Conservation (phyloP, 805 yeast genomes). For the Grigorovia jiainica region DNA sequence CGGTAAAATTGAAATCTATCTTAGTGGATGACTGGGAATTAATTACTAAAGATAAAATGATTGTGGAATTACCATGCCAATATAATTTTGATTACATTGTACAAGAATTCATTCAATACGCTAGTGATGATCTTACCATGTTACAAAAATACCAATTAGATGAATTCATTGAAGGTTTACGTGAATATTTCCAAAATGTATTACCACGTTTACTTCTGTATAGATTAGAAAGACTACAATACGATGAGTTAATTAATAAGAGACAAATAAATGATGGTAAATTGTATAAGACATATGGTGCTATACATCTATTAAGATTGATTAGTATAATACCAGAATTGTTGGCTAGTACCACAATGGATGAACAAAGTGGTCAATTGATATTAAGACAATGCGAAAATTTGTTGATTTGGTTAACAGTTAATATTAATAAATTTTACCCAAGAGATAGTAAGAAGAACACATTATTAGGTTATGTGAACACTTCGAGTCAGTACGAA, state of each 20-base stretch:
- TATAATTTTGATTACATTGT: constrained; percentile 45
- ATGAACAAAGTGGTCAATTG: constrained; percentile 44
- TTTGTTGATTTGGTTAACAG: constrained; percentile 21
- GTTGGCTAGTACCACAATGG: constrained; percentile 74
- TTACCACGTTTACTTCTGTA: constrained; percentile 30
- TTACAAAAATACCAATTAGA: constrained; percentile 39
- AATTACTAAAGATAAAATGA: constrained; percentile 68
- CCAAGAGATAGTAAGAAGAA: constrained; percentile 1
- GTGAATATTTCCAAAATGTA: constrained; percentile 62
- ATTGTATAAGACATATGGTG: constrained; percentile 47
- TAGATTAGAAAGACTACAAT: constrained; percentile 25
- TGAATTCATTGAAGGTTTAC: constrained; percentile 66
- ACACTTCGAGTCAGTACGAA: constrained; percentile 29
- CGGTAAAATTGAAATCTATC: constrained; percentile 55
- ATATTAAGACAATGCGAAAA: constrained; percentile 23
- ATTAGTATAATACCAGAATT: constrained; percentile 74
- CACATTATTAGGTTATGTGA: constrained; percentile 16
- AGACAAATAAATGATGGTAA: constrained; percentile 6
- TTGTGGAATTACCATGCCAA: constrained; percentile 55
- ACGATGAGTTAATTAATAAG: constrained; percentile 14
- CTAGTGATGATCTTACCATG: constrained; percentile 14
- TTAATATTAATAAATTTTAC: constrained; percentile 11
- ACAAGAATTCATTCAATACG: constrained; percentile 8
- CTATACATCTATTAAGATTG: constrained; percentile 72
- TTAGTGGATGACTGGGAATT: constrained; percentile 92